Evolutionary conservation across 805 yeast genomes (phyloP).

Genomic region (Candida vartiovaarae): DNA sequence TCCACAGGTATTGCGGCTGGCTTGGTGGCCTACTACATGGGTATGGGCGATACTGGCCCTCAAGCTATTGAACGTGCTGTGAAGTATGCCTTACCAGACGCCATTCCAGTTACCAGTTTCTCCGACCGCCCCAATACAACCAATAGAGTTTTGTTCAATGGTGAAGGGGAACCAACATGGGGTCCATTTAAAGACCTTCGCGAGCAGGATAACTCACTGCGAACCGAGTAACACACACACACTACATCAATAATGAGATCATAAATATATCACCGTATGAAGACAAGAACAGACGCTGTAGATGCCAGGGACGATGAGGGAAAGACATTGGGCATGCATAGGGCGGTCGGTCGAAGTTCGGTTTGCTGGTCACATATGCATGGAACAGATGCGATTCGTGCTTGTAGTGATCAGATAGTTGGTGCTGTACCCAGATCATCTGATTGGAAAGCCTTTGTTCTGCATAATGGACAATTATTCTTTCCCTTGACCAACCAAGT

Average conservation of each 20-base stretch:
- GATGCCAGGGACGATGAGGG: too few species aligned
- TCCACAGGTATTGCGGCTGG: constrained; percentile 42
- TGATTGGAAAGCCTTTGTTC: constrained; percentile 34
- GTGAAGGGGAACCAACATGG: constrained; percentile 26
- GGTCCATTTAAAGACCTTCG: constrained; percentile 4
- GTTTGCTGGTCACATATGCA: too few species aligned
- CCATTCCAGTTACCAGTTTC: constrained; percentile 40
- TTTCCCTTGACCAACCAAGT: constrained; percentile 47
- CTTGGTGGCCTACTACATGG: constrained; percentile 36
- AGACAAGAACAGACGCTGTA: too few species aligned
- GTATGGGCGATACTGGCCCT: constrained; percentile 29
- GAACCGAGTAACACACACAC: too few species aligned
- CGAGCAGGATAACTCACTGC: too few species aligned
- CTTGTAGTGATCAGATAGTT: too few species aligned
- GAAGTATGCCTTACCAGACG: constrained; percentile 38
- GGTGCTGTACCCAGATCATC: too few species aligned
- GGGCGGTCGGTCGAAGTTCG: too few species aligned
- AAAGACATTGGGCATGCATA: too few species aligned
- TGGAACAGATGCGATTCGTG: too few species aligned
- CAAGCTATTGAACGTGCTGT: constrained; percentile 35
- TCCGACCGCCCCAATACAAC: constrained; percentile 49
- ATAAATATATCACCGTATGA: too few species aligned
- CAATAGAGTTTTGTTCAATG: constrained; percentile 43
- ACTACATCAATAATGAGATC: too few species aligned
- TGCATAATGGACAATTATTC: constrained; percentile 53